Evolutionary conservation across 306 rosid species (phyloP).

Genomic region (Mucuna pruriens): DNA sequence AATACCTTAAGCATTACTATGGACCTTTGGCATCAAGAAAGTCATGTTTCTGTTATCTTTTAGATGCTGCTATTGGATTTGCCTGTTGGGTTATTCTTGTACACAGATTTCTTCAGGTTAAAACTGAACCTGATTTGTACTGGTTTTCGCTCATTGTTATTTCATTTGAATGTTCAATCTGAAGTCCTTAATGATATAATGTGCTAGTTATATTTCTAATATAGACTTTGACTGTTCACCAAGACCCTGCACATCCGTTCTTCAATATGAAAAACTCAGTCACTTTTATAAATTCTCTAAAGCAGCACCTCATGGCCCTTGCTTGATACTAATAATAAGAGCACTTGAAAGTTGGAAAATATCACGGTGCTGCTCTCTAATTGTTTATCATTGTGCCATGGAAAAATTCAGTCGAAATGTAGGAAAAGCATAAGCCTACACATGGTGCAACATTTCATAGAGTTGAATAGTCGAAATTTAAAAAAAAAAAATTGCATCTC

Average conservation of each 20-base stretch:
- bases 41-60: background rate
- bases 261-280: conserved; percentile 5
- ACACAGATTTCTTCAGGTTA: conserved; percentile 26
- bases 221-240: background rate
- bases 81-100: conserved; percentile 34
- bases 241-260: background rate
- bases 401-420: background rate
- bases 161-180: conserved; percentile 35
- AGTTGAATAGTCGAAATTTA: background rate
- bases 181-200: conserved; percentile 16
- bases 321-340: background rate
- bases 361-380: background rate
- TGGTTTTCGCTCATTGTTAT: conserved; percentile 27
- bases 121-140: conserved; percentile 33
- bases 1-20: background rate
- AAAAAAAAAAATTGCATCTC: background rate
- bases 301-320: background rate
- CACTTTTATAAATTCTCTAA: background rate
- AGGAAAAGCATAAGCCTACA: background rate
- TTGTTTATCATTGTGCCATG: background rate
- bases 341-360: background rate
- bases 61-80: background rate
- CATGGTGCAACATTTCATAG: background rate
- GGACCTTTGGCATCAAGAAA: conserved; percentile 14
- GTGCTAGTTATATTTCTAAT: background rate